phyloP scores from a whole-genome alignment of 2,329 filamentous ascomycete species.

The Cladophialophora yegresii region DNA sequence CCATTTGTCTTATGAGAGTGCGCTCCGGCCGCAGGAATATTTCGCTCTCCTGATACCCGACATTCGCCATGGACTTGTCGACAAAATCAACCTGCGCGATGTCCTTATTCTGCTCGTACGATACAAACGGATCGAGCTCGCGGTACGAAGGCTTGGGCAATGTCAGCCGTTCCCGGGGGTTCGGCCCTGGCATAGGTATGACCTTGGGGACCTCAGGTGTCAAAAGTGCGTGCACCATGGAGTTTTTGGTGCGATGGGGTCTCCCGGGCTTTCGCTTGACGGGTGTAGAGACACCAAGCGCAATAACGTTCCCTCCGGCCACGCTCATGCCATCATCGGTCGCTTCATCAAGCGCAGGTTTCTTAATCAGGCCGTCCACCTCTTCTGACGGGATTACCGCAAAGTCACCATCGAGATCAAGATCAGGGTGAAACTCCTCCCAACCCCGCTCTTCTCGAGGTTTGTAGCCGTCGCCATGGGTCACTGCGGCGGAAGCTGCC shows the following conservation, averaged over 20 bases:
- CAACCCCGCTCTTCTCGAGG: conserved; percentile 93
- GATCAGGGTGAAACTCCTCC: conserved; percentile 95
- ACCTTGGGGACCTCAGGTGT: conserved; percentile 59
- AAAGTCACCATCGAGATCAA: conserved; percentile 82
- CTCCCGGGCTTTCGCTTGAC: conserved; percentile 64
- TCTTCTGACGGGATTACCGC: conserved; percentile 79
- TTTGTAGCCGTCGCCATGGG: conserved; percentile 94
- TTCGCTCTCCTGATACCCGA: conserved; percentile 94
- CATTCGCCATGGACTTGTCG: conserved; percentile 92
- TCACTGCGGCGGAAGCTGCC: conserved; percentile 81
- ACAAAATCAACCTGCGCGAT: conserved; percentile 87
- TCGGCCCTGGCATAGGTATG: conserved; percentile 52
- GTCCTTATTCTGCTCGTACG: conserved; percentile 70
- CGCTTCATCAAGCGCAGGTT: conserved; percentile 28
- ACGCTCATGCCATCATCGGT: conserved; percentile 33
- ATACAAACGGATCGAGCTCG: conserved; percentile 50
- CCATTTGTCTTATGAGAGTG: conserved; percentile 65
- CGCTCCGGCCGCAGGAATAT: conserved; percentile 77
- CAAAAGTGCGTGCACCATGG: conserved; percentile 62
- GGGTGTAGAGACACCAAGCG: conserved; percentile 78
- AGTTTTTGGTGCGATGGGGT: conserved; percentile 64
- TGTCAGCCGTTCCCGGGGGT: conserved; percentile 53
- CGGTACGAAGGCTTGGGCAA: conserved; percentile 53
- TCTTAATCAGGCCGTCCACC: conserved; percentile 71
- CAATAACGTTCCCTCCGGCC: conserved; percentile 70